These are phyloP conservation scores for Orychophragmus violaceus DNA, from an alignment of 345 rosid genomes.

Conservation along the genomic window DNA sequence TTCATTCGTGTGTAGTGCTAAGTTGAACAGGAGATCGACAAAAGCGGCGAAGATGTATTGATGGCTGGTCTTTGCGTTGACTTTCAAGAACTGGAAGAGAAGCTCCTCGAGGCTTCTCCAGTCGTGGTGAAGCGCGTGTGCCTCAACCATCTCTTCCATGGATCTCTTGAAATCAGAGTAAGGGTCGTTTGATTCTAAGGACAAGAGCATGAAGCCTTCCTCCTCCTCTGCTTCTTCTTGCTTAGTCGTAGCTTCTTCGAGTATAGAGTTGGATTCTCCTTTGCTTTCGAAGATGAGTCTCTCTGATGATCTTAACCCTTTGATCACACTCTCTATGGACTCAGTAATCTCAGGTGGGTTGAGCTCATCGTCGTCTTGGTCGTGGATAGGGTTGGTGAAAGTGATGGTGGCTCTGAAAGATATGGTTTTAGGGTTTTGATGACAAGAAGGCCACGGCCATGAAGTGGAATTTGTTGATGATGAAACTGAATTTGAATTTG, in stretches of 20 bases:
- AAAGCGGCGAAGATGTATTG: constrained; percentile 70
- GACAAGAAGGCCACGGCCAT: constrained; percentile 86
- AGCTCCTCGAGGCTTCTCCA: constrained; percentile 72
- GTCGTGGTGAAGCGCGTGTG: constrained; percentile 45
- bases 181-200: constrained; percentile 78
- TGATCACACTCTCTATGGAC: constrained; percentile 44
- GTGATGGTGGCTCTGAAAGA: constrained; percentile 47
- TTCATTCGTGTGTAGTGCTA: constrained; percentile 19
- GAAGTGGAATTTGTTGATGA: constrained; percentile 38
- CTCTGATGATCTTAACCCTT: constrained; percentile 45
- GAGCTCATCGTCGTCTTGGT: constrained; percentile 11
- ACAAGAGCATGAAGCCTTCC: constrained; percentile 40
- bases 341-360: constrained; percentile 36
- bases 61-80: constrained; percentile 63
- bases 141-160: constrained; percentile 93
- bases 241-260: constrained; percentile 34
- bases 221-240: constrained; percentile 7
- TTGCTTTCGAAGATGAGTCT: constrained; percentile 71
- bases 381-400: constrained; percentile 26
- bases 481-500: constrained; percentile 14
- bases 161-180: constrained; percentile 66
- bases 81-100: constrained; percentile 57
- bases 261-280: constrained; percentile 57
- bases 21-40: constrained; percentile 57
- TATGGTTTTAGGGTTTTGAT: constrained; percentile 67